A percentile compares a stretch with the other conserved stretches of the same genome.
Evolutionary conservation across 495 filamentous ascomycete species (phyloP).

Genomic region (Talaromyces liani): DNA sequence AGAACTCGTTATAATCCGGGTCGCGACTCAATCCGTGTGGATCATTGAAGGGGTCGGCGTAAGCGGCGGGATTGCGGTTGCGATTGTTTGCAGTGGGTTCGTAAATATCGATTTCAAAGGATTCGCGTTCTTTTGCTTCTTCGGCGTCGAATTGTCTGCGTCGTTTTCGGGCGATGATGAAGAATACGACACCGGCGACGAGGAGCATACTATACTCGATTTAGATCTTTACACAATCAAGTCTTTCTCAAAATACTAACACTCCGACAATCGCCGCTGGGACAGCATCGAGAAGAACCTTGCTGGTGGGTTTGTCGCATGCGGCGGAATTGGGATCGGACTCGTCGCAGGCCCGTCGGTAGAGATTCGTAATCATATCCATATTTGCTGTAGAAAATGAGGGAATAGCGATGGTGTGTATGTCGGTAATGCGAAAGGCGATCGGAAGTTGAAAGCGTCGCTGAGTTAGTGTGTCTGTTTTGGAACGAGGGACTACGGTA

Average conservation of each 20-base stretch:
- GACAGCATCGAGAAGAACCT: conserved; percentile 5
- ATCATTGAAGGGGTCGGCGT: conserved; percentile 2
- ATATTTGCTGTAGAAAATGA: not conserved
- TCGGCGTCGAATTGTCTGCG: conserved; percentile 2
- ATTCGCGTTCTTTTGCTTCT: conserved; percentile 7
- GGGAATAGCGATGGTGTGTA: not conserved
- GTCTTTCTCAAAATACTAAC: not conserved
- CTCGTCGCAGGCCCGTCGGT: conserved; percentile 1
- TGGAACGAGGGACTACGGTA: not conserved
- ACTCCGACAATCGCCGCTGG: conserved; percentile 1
- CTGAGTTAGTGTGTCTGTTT: not conserved
- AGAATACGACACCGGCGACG: not conserved
- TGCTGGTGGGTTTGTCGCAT: conserved; percentile 5
- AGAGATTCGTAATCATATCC: not conserved
- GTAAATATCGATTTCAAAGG: conserved; percentile 8
- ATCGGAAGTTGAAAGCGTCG: not conserved
- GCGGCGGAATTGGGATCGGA: not conserved
- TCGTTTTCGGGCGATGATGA: conserved; percentile 1
- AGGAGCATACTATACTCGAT: not conserved
- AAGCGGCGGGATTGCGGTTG: not conserved
- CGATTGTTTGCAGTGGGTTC: conserved; percentile 3
- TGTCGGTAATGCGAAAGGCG: not conserved
- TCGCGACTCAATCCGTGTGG: not conserved
- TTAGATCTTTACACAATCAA: not conserved
- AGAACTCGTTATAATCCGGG: conserved; percentile 9